Evolutionary conservation across 306 rosid genomes (phyloP), one percentile per base, ranked within the genome.

Genomic region (Cucumis hystrix): DNA sequence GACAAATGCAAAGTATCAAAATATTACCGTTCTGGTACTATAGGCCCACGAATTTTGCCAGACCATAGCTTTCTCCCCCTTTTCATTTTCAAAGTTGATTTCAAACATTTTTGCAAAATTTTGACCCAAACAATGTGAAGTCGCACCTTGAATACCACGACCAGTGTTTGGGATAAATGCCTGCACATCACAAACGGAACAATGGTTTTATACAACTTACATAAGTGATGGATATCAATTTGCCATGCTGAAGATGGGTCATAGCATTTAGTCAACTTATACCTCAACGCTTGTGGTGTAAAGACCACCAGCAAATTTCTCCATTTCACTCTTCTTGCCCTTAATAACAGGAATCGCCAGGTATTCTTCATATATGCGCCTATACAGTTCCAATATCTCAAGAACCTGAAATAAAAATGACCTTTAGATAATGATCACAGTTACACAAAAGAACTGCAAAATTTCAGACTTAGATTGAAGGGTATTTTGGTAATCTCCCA

Each of bases 1-100:
- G 55, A 16, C 55, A 51, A 51, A 51, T 51, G 55, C 18, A 13
- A 13, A 51, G 18, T 51, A 51, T 51, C 18, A 51, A 51, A 14
- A 51, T 51, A 51, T 14, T 14, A 95, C 97, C 78, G 97, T 95
- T 82, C 99, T 91, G 64, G 96, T 90, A 80, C 97, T 95, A 61
- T 95, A 95, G 47, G 99, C 99, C 99, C 97, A 95, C 6, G 99
- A 95, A 87, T 92, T 92, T 83, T 95, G 97, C 97, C 97, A 95
- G 76, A 85, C 92, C 97, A 88, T 92, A 61, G 89, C 88, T 74
- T 81, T 95, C 87, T 91, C 92, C 72, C 97, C 91, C 68, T 96
- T 92, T 75, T 96, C 99, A 82, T 96, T 86, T 88, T 96, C 99
- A 83, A 89, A 96, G 86, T 84, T 87, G 21, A 96, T 96, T 81